Evolutionary conservation across 306 rosid species (phyloP).

Genomic region (Cucurbita ficifolia): DNA sequence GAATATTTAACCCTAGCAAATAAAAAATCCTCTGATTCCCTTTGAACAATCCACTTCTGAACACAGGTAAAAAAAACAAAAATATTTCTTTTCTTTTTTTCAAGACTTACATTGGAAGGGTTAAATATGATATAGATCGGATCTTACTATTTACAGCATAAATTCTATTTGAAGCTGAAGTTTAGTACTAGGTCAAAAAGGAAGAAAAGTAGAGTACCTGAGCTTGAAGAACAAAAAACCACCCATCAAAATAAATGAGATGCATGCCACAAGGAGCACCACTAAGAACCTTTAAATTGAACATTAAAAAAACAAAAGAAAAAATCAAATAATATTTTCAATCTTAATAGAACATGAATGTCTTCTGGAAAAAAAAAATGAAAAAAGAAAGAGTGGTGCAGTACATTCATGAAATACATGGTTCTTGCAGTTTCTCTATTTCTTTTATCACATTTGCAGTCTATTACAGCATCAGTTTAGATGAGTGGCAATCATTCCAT

Average conservation of each 20-base stretch:
- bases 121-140: neutral
- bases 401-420: neutral
- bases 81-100: neutral
- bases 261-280: conserved; percentile 69
- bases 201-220: conserved; percentile 40
- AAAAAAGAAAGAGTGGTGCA: neutral
- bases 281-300: conserved; percentile 49
- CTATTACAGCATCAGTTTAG: neutral
- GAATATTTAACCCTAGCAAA: neutral
- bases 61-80: neutral
- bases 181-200: conserved; percentile 7
- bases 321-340: conserved; percentile 2
- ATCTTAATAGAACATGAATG: neutral
- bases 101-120: neutral
- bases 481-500: neutral
- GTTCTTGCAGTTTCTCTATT: neutral
- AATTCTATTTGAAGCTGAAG: neutral
- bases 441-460: neutral
- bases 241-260: conserved; percentile 69
- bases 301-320: neutral
- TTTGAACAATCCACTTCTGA: neutral
- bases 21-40: neutral
- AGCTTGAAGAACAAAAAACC: conserved; percentile 74
- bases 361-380: neutral
- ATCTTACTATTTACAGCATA: neutral